Evolutionary conservation across 2,329 filamentous ascomycete genomes (phyloP).

Genomic region (Hypoxylon sp.): DNA sequence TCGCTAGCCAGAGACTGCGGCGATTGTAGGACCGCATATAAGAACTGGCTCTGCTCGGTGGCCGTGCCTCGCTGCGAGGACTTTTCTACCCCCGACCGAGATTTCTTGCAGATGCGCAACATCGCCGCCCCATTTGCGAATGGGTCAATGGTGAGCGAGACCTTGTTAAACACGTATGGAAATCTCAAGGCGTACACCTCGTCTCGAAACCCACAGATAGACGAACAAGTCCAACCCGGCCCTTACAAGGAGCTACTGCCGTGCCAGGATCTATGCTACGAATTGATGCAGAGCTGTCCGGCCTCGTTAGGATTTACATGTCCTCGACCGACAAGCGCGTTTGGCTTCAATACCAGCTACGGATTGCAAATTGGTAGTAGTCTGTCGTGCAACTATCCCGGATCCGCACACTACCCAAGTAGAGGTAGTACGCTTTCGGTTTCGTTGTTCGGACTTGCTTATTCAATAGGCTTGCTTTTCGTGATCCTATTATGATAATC

Average conservation of each 20-base stretch:
- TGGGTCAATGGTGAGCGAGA: constrained; percentile 64
- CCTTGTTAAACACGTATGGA: constrained; percentile 46
- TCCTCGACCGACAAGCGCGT: constrained; percentile 60
- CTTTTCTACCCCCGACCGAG: constrained; percentile 66
- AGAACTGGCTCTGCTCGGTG: constrained; percentile 93
- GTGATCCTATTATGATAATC: constrained; percentile 30
- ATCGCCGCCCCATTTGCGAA: constrained; percentile 77
- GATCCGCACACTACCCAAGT: constrained; percentile 65
- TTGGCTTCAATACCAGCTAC: constrained; percentile 62
- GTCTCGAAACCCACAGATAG: constrained; percentile 80
- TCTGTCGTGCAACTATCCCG: constrained; percentile 70
- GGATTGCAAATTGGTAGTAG: constrained; percentile 48
- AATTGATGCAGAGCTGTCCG: constrained; percentile 87
- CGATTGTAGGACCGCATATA: constrained; percentile 85
- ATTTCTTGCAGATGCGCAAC: constrained; percentile 75
- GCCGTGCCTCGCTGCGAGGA: constrained; percentile 93
- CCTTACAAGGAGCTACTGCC: constrained; percentile 95
- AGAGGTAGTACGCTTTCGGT: constrained; percentile 47
- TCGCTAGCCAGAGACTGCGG: constrained; percentile 81
- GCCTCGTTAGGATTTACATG: constrained; percentile 80
- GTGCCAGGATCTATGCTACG: constrained; percentile 88
- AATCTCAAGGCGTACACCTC: constrained; percentile 58
- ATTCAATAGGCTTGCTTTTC: constrained; percentile 28
- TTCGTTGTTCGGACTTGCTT: constrained; percentile 43
- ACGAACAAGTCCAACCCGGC: constrained; percentile 77